A percentile compares a stretch with the other conserved stretches of the same genome.
Evolutionary conservation across 148 eudicot species (phyloP).

Genomic region (Nepenthes mirabilis): DNA sequence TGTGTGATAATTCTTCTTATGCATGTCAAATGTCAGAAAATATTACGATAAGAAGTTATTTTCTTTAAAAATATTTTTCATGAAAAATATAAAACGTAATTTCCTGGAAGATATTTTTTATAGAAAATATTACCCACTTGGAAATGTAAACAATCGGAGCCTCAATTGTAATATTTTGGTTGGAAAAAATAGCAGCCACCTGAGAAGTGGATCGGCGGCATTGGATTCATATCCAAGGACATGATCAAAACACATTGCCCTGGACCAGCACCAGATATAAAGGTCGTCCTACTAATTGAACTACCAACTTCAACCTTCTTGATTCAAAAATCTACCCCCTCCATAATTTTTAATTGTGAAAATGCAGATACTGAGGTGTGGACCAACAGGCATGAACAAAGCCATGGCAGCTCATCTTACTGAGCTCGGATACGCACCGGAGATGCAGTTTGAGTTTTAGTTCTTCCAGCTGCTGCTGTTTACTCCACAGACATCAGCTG

Average conservation of each 20-base stretch:
- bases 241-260: constrained; percentile 28
- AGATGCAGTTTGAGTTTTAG: constrained; percentile 26
- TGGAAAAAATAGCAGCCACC: constrained; percentile 6
- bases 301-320: too few species aligned
- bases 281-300: constrained; percentile 9
- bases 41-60: too few species aligned
- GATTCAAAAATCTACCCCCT: background rate
- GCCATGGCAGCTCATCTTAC: constrained; percentile 23
- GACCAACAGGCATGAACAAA: constrained; percentile 28
- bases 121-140: too few species aligned
- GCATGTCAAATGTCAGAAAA: too few species aligned
- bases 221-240: constrained; percentile 21
- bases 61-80: too few species aligned
- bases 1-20: too few species aligned
- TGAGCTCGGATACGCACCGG: constrained; percentile 20
- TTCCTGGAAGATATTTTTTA: too few species aligned
- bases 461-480: too few species aligned
- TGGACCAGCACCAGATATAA: constrained; percentile 12
- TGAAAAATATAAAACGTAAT: too few species aligned
- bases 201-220: constrained; percentile 19
- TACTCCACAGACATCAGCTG: too few species aligned
- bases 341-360: background rate
- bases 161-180: background rate
- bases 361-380: constrained; percentile 26
- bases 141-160: too few species aligned